A percentile compares a stretch with the other conserved stretches of the same genome.
Conservation (phyloP, 257 asterid genomes). For the Solanum chaucha region DNA sequence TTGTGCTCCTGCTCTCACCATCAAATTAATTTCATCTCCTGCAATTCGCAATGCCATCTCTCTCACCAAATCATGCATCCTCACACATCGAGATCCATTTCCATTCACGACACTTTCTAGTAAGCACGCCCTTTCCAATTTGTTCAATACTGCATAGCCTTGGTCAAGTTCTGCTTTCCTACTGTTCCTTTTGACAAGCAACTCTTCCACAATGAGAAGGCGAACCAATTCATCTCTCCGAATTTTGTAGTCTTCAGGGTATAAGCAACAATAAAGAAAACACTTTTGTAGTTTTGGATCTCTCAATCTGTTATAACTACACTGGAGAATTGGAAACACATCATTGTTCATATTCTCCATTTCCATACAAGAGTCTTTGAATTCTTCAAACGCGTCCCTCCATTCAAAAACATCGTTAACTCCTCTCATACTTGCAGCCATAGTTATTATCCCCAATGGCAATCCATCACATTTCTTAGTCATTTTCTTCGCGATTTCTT, state of each 20-base stretch:
- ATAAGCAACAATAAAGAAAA: conserved; percentile 16
- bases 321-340: conserved; percentile 10
- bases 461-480: conserved; percentile 12
- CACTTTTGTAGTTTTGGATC: conserved; percentile 4
- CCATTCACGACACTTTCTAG: not conserved
- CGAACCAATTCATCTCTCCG: not conserved
- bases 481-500: conserved; percentile 13
- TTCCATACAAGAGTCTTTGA: conserved; percentile 11
- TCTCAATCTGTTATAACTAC: not conserved
- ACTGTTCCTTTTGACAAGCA: not conserved
- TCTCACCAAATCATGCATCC: not conserved
- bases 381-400: conserved; percentile 20
- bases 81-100: not conserved
- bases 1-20: not conserved
- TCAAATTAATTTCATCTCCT: not conserved
- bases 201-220: conserved; percentile 1
- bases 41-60: not conserved
- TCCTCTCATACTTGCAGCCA: conserved; percentile 25
- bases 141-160: conserved; percentile 9
- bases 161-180: not conserved
- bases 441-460: conserved; percentile 12
- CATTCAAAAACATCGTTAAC: conserved; percentile 16
- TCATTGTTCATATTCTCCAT: conserved; percentile 10
- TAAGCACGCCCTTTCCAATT: conserved; percentile 4
- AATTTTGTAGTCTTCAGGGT: conserved; percentile 5